These are phyloP conservation scores for Kalanchoe fedtschenkoi DNA, from an alignment of 164 flowering plant genomes.

Conservation along the genomic window DNA sequence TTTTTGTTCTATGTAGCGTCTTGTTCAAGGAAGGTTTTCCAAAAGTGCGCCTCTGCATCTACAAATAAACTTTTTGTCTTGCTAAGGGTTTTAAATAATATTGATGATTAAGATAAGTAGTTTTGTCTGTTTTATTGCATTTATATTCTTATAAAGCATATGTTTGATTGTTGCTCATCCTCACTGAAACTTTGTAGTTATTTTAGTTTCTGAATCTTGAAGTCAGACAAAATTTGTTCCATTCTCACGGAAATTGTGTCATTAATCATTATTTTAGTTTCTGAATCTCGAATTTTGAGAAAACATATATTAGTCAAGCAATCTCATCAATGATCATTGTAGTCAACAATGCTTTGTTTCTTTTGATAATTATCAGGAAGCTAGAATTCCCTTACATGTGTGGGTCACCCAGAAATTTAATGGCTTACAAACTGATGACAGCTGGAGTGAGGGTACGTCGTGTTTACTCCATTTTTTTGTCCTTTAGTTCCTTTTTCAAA, in stretches of 20 bases:
- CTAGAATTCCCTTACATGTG: conserved; percentile 70
- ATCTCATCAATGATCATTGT: background rate
- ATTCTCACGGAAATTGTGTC: background rate
- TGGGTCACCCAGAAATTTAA: conserved; percentile 68
- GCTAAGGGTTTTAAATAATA: background rate
- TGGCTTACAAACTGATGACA: conserved; percentile 55
- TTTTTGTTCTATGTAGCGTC: background rate
- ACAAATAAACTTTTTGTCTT: background rate
- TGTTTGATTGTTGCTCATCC: background rate
- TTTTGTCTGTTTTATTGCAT: background rate
- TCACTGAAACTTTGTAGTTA: background rate
- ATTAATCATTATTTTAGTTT: background rate
- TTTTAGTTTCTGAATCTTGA: background rate
- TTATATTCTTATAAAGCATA: background rate
- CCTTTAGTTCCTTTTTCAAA: background rate
- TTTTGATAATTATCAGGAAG: conserved; percentile 46
- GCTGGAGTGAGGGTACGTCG: conserved; percentile 45
- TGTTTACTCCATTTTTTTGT: conserved; percentile 4
- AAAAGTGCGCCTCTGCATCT: background rate
- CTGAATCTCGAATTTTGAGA: background rate
- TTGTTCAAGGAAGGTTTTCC: background rate
- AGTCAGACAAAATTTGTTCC: background rate
- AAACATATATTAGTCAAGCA: background rate
- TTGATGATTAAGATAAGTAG: background rate
- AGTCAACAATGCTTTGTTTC: background rate